A percentile compares a stretch with the other conserved stretches of the same genome.
phyloP scores from a whole-genome alignment of 306 rosid species.

The Lathyrus oleraceus region DNA sequence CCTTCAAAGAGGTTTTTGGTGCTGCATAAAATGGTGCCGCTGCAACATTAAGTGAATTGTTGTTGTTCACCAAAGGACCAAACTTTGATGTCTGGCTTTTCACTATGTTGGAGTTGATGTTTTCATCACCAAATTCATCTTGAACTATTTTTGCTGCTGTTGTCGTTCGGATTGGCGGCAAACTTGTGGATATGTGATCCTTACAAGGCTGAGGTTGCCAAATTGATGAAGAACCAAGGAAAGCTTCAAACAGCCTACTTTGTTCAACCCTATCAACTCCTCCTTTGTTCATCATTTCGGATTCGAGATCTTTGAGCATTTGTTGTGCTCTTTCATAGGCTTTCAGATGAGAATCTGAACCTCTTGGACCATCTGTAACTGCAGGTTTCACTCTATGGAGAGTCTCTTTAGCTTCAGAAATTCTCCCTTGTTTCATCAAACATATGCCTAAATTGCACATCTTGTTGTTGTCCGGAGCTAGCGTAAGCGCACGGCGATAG shows the following conservation, averaged over 20 bases:
- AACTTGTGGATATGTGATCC: conserved; percentile 46
- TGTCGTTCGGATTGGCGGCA: conserved; percentile 32
- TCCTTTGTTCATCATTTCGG: conserved; percentile 78
- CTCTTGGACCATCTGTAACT: conserved; percentile 91
- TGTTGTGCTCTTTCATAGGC: conserved; percentile 99
- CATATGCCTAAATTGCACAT: conserved; percentile 98
- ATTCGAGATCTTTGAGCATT: conserved; percentile 89
- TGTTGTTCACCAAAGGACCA: conserved; percentile 2
- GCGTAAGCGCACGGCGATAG: conserved; percentile 74
- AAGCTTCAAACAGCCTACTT: conserved; percentile 83
- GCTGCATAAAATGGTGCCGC: conserved; percentile 81
- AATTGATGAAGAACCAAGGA: conserved; percentile 91
- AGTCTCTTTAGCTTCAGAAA: conserved; percentile 81
- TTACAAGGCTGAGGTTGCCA: conserved; percentile 99
- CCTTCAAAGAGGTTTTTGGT: conserved; percentile 41
- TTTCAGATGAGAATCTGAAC: conserved; percentile 93
- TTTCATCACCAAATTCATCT: conserved; percentile 76
- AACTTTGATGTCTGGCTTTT: conserved; percentile 27
- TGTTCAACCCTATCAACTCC: conserved; percentile 84
- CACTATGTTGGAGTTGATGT: conserved; percentile 50
- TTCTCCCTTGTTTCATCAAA: conserved; percentile 97
- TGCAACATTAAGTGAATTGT: conserved; percentile 50
- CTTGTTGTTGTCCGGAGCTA: conserved; percentile 87
- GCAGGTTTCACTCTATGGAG: conserved; percentile 81
- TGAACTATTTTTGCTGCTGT: neutral